Conservation (phyloP, 2,329 filamentous ascomycete species). For the Leptographium radiaticola region DNA sequence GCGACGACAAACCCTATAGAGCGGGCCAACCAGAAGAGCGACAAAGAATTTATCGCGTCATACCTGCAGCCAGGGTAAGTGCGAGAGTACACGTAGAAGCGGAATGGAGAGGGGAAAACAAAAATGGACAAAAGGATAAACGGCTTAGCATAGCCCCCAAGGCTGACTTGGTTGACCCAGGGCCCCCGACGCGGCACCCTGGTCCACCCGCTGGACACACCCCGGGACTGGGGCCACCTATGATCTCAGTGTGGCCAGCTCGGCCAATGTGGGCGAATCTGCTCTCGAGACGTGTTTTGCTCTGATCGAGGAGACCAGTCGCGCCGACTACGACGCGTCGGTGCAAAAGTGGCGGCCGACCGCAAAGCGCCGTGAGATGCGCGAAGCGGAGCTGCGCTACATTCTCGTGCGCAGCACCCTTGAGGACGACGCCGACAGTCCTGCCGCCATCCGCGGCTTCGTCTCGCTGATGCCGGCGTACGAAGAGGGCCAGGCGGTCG, state of each 20-base stretch:
- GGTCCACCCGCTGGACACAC: slow-evolving; percentile 33
- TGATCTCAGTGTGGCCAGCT: slow-evolving; percentile 27
- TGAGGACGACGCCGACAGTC: slow-evolving; percentile 4
- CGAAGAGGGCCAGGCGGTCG: slow-evolving; percentile 50
- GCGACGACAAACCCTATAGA: slow-evolving; percentile 27
- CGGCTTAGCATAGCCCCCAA: background rate
- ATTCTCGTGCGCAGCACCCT: slow-evolving; percentile 35
- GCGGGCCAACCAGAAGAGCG: slow-evolving; percentile 30
- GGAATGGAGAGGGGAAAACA: too few species aligned
- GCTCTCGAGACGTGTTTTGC: slow-evolving; percentile 41
- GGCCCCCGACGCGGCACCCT: slow-evolving; percentile 7
- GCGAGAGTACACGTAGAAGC: background rate
- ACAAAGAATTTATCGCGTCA: slow-evolving; percentile 33
- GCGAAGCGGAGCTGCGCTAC: slow-evolving; percentile 52
- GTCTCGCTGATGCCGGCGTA: slow-evolving; percentile 60
- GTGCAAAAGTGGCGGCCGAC: slow-evolving; percentile 48
- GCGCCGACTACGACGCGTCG: slow-evolving; percentile 49
- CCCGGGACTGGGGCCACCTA: slow-evolving; percentile 29
- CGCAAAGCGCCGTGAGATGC: slow-evolving; percentile 56
- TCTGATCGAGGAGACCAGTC: slow-evolving; percentile 51
- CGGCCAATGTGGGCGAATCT: slow-evolving; percentile 23
- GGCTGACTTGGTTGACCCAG: background rate
- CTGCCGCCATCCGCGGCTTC: slow-evolving; percentile 34
- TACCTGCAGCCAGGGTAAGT: slow-evolving; percentile 35
- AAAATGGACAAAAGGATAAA: background rate